phyloP scores from a whole-genome alignment of 768 basidiomycete species.

The Neoboletus magnificus region DNA sequence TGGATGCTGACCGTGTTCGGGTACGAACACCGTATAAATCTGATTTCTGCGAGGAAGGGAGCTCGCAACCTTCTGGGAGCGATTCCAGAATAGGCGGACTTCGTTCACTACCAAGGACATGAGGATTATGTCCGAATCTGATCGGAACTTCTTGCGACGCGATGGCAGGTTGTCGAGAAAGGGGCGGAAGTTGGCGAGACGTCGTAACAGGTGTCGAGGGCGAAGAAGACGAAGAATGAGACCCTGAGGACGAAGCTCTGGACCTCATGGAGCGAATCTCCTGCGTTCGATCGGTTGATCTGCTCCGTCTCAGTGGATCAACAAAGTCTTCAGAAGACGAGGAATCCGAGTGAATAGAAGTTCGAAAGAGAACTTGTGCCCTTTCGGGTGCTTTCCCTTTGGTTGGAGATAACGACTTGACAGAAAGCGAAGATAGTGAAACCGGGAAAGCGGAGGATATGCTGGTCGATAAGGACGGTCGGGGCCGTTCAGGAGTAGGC shows the following conservation, averaged over 20 bases:
- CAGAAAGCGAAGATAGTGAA: constrained; percentile 22
- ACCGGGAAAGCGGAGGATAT: constrained; percentile 55
- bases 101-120: constrained; percentile 14
- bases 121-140: constrained; percentile 31
- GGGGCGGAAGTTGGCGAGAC: constrained; percentile 15
- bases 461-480: constrained; percentile 50
- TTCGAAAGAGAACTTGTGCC: background rate
- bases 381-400: constrained; percentile 16
- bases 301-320: constrained; percentile 3
- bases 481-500: constrained; percentile 25
- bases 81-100: constrained; percentile 36
- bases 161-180: constrained; percentile 20
- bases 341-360: constrained; percentile 17
- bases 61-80: constrained; percentile 51
- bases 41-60: constrained; percentile 23
- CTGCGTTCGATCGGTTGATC: constrained; percentile 2
- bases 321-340: constrained; percentile 26
- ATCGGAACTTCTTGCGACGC: constrained; percentile 22
- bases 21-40: background rate
- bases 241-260: constrained; percentile 24
- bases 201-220: constrained; percentile 21
- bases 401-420: constrained; percentile 1
- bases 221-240: constrained; percentile 25
- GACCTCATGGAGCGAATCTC: constrained; percentile 10
- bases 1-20: constrained; percentile 19